phyloP scores from a whole-genome alignment of 768 basidiomycete species.

The Leccinum subtestaceum region DNA sequence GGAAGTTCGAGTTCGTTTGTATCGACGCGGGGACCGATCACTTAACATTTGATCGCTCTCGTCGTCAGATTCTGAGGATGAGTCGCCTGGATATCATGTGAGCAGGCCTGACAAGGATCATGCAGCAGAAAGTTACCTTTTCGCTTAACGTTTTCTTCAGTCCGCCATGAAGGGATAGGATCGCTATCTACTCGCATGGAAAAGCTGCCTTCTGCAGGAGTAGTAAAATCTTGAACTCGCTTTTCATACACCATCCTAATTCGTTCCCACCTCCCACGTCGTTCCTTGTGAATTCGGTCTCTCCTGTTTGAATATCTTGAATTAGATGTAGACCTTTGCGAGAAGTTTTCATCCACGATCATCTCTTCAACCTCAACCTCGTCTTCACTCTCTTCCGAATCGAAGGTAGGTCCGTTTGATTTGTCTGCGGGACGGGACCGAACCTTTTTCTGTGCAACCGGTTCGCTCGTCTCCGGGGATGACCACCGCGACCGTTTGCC shows the following conservation, averaged over 20 bases:
- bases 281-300: conserved; percentile 31
- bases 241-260: conserved; percentile 23
- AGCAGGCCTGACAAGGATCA: background rate
- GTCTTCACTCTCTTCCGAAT: conserved; percentile 36
- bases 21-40: conserved; percentile 24
- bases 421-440: conserved; percentile 22
- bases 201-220: conserved; percentile 24
- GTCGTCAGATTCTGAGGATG: conserved; percentile 30
- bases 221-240: conserved; percentile 33
- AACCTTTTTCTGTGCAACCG: conserved; percentile 24
- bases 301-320: conserved; percentile 27
- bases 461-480: conserved; percentile 23
- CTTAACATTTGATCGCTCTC: conserved; percentile 28
- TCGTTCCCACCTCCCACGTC: conserved; percentile 28
- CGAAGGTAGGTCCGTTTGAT: conserved; percentile 22
- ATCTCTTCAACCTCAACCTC: conserved; percentile 53
- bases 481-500: conserved; percentile 29
- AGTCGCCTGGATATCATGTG: conserved; percentile 8
- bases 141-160: conserved; percentile 40
- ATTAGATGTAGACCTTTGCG: conserved; percentile 15
- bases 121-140: conserved; percentile 39
- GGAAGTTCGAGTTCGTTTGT: conserved; percentile 51
- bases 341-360: conserved; percentile 38
- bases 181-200: conserved; percentile 32
- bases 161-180: conserved; percentile 19